Conservation (phyloP, 768 basidiomycete species). For the Asterophora lycoperdoides region DNA sequence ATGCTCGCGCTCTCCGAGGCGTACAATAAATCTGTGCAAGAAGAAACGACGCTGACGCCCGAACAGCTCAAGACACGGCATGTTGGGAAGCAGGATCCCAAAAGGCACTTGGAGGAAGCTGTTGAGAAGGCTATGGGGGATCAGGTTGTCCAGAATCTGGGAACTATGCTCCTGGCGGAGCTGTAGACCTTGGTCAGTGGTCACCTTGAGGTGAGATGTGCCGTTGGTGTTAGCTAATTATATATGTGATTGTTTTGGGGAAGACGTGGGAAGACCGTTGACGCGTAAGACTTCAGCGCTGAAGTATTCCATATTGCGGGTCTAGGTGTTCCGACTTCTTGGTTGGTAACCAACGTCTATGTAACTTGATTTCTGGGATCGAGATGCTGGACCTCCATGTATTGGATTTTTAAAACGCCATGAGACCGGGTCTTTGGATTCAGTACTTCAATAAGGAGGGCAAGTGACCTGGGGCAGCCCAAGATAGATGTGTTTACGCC, state of each 20-base stretch:
- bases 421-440: conserved; percentile 1
- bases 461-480: conserved; percentile 14
- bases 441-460: conserved; percentile 4
- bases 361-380: conserved; percentile 12
- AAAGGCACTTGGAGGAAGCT: conserved; percentile 94
- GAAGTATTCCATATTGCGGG: no score
- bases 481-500: neutral
- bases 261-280: conserved; percentile 1
- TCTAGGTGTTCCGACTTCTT: neutral
- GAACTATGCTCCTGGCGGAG: conserved; percentile 92
- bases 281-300: no score
- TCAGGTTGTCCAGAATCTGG: conserved; percentile 93
- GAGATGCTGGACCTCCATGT: conserved; percentile 3
- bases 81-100: conserved; percentile 97
- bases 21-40: conserved; percentile 97
- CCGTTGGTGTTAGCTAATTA: conserved; percentile 12
- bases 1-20: conserved; percentile 92
- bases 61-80: conserved; percentile 97
- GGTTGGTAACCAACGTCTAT: neutral
- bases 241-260: conserved; percentile 9
- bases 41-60: conserved; percentile 90
- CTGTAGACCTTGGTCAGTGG: conserved; percentile 51
- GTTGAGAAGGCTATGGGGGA: conserved; percentile 98
- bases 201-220: conserved; percentile 9
- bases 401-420: neutral